phyloP scores from a whole-genome alignment of 768 basidiomycete genomes.

The Myochromella boudieri region DNA sequence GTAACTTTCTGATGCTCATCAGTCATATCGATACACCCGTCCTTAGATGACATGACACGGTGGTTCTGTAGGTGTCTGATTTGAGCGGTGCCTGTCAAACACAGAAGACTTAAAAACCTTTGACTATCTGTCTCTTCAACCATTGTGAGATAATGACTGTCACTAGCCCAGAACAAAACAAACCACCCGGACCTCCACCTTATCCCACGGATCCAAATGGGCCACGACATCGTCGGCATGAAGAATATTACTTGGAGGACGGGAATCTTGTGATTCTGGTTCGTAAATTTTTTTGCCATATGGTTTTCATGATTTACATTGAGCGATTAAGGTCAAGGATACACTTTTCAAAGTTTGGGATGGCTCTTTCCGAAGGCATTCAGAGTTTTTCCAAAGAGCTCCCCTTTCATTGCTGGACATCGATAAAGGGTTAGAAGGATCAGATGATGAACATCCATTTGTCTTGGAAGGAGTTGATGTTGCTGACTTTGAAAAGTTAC shows the following conservation, averaged over 20 bases:
- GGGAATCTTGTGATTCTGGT: conserved; percentile 25
- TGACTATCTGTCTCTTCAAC: background rate
- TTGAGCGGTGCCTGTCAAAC: background rate
- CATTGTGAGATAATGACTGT: conserved; percentile 5
- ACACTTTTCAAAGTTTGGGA: conserved; percentile 21
- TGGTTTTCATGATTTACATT: background rate
- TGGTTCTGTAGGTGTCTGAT: background rate
- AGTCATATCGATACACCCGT: background rate
- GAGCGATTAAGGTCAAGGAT: conserved; percentile 18
- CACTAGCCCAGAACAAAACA: background rate
- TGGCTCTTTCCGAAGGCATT: conserved; percentile 15
- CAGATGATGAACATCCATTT: conserved; percentile 26
- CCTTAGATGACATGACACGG: too few relatives aligned
- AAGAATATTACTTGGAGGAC: conserved; percentile 24
- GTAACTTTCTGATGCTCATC: background rate
- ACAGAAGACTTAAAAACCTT: too few relatives aligned
- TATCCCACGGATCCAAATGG: conserved; percentile 1
- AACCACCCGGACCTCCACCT: conserved; percentile 1
- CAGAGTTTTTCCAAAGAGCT: conserved; percentile 17
- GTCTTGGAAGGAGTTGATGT: conserved; percentile 22
- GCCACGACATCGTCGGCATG: conserved; percentile 6
- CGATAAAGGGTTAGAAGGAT: conserved; percentile 18
- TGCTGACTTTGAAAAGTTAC: conserved; percentile 32
- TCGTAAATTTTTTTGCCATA: background rate
- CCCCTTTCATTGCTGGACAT: conserved; percentile 8